These are phyloP conservation scores for Panaeolus papilionaceus DNA, from an alignment of 768 basidiomycete genomes.

Conservation along the genomic window DNA sequence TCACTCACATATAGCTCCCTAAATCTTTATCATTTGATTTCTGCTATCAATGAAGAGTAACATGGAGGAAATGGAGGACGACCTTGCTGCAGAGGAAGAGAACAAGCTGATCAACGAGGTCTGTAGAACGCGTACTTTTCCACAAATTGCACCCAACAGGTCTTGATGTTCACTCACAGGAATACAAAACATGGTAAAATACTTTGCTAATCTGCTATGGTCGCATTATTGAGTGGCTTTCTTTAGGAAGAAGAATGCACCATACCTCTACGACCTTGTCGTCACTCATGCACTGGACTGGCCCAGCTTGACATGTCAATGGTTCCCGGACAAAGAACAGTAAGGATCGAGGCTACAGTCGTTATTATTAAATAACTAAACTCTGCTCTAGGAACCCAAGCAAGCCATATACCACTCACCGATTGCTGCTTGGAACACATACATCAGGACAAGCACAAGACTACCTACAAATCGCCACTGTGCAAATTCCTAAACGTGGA, in stretches of 20 bases:
- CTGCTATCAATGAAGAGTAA: constrained; percentile 49
- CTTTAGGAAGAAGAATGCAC: constrained; percentile 93
- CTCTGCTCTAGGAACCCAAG: constrained; percentile 69
- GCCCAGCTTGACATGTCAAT: constrained; percentile 97
- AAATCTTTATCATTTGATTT: neutral
- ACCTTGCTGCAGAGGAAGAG: constrained; percentile 83
- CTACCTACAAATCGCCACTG: constrained; percentile 94
- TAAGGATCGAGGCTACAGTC: constrained; percentile 43
- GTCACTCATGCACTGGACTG: constrained; percentile 98
- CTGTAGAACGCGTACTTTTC: constrained; percentile 33
- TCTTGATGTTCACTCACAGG: constrained; percentile 45
- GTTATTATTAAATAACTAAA: neutral
- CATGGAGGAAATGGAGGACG: constrained; percentile 78
- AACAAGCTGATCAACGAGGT: constrained; percentile 91
- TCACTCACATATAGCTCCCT: constrained; percentile 1
- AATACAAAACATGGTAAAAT: constrained; percentile 83
- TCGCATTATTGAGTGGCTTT: constrained; percentile 11
- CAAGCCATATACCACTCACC: constrained; percentile 95
- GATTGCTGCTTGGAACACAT: constrained; percentile 95
- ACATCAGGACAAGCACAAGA: constrained; percentile 95
- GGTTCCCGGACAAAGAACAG: constrained; percentile 98
- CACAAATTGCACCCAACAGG: constrained; percentile 9
- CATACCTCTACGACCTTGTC: constrained; percentile 96
- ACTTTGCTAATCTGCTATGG: neutral
- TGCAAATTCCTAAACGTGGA: constrained; percentile 88